Evolutionary conservation across 2,329 filamentous ascomycete genomes (phyloP), one percentile per base, ranked within the genome.

Genomic region (Beauveria asiatica): DNA sequence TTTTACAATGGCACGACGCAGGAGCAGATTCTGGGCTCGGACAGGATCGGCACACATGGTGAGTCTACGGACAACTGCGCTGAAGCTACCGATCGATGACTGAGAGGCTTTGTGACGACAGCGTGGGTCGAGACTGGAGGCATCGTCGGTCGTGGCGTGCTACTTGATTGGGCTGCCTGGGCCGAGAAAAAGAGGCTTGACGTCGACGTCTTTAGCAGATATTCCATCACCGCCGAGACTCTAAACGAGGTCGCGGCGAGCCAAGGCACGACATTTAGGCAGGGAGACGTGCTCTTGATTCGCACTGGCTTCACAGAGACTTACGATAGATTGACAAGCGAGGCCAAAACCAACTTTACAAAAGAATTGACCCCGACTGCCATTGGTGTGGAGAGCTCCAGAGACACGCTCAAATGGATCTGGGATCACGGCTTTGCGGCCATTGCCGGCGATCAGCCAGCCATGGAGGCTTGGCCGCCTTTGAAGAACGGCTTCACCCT

Each of bases 251-350:
- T 82, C 9, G 77, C 77, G 0, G 67, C 69, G 60, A 72, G 72
- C 46, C 74, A 82, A 64, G 72, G 73, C 21, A 74, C 75, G 0
- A 67, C 70, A 1, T 74, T 82, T 46, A 71, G 70, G 6, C 67
- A 68, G 3, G 83, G 83, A 16, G 83, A 86, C 61, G 81, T 86
- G 33, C 72, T 86, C 46, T 75, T 86, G 63, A 73, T 85, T 48
- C 77, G 82, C 25, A 77, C 77, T 0, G 82, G 82, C 9, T 83
- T 78, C 70, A 75, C 75, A 0, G 70, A 74, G 17, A 76, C 70
- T 4, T 78, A 81, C 66, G 68, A 75, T 5, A 66, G 67, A 8
- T 67, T 76, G 2, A 65, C 72, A 1, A 63, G 66, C 0, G 72
- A 73, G 6, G 70, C 78, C 57, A 72, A 76, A 23, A 67, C 66